A percentile compares a stretch with the other conserved stretches of the same genome.
These are phyloP conservation scores for Hypoxylon sp. DNA, from an alignment of 2,329 filamentous ascomycete genomes.

Conservation along the genomic window DNA sequence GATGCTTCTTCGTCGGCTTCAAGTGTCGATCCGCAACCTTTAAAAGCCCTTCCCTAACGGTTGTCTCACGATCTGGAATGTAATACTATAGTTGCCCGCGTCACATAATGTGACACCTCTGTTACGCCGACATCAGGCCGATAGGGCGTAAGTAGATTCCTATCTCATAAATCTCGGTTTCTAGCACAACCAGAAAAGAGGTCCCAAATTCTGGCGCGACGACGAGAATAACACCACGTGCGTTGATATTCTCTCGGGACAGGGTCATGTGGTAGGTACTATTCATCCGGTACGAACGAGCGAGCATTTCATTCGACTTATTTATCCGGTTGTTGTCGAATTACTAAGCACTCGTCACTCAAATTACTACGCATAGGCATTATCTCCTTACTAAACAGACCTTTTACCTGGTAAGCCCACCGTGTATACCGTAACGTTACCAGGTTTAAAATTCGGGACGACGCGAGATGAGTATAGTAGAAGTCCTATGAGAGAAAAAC, in stretches of 20 bases:
- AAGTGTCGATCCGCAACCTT: background rate
- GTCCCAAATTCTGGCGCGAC: background rate
- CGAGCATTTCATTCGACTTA: background rate
- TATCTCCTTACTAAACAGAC: slow-evolving; percentile 23
- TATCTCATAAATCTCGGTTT: slow-evolving; percentile 17
- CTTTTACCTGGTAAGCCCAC: background rate
- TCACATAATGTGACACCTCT: slow-evolving; percentile 16
- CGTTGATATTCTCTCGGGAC: background rate
- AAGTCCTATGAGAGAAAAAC: background rate
- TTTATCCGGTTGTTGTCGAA: background rate
- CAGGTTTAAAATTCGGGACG: background rate
- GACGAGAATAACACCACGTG: slow-evolving; percentile 3
- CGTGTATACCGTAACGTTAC: slow-evolving; percentile 17
- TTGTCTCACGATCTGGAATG: slow-evolving; percentile 1
- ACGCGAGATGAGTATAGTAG: background rate
- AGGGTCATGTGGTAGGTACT: background rate
- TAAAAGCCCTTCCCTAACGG: background rate
- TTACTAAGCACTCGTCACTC: slow-evolving; percentile 18
- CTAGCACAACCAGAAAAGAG: background rate
- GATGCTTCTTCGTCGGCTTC: background rate
- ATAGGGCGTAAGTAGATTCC: slow-evolving; percentile 26
- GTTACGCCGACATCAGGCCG: slow-evolving; percentile 29
- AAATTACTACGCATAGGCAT: slow-evolving; percentile 24
- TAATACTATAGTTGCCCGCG: slow-evolving; percentile 8
- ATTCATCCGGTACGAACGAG: background rate